phyloP scores from a whole-genome alignment of 108 stramenopile species.

The Skeletonema potamos region DNA sequence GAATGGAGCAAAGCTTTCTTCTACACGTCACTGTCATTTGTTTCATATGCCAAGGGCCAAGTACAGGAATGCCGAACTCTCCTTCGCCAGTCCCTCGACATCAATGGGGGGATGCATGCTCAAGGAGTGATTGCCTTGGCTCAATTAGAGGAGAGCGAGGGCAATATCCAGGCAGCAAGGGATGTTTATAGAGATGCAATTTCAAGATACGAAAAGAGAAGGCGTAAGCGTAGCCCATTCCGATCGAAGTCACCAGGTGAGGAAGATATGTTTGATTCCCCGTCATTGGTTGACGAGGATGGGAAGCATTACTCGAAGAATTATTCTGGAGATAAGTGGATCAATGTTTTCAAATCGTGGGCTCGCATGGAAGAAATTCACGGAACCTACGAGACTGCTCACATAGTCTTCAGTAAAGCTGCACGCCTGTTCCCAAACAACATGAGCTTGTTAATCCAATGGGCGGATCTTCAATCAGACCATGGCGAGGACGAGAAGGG shows the following conservation, averaged over 20 bases:
- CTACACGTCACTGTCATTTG: slow-evolving; percentile 63
- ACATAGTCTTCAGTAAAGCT: slow-evolving; percentile 66
- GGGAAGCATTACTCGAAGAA: slow-evolving; percentile 24
- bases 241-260: neutral
- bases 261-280: slow-evolving; percentile 14
- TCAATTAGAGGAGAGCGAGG: slow-evolving; percentile 74
- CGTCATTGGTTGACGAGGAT: slow-evolving; percentile 2
- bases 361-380: slow-evolving; percentile 71
- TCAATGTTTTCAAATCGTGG: slow-evolving; percentile 76
- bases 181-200: slow-evolving; percentile 52
- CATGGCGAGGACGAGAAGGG: slow-evolving; percentile 41
- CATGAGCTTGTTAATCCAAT: slow-evolving; percentile 47
- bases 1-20: slow-evolving; percentile 64
- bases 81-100: slow-evolving; percentile 48
- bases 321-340: slow-evolving; percentile 76
- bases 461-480: slow-evolving; percentile 63
- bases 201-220: slow-evolving; percentile 31
- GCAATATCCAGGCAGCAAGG: slow-evolving; percentile 62
- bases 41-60: slow-evolving; percentile 65
- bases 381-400: slow-evolving; percentile 54
- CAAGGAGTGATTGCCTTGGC: slow-evolving; percentile 76
- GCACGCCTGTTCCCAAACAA: slow-evolving; percentile 53
- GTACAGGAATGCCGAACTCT: slow-evolving; percentile 50
- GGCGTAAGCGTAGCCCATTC: slow-evolving; percentile 6
- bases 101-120: slow-evolving; percentile 66